A percentile compares a stretch with the other conserved stretches of the same genome.
These are phyloP conservation scores for Santalum album DNA, from an alignment of 164 flowering plant genomes.

Conservation along the genomic window DNA sequence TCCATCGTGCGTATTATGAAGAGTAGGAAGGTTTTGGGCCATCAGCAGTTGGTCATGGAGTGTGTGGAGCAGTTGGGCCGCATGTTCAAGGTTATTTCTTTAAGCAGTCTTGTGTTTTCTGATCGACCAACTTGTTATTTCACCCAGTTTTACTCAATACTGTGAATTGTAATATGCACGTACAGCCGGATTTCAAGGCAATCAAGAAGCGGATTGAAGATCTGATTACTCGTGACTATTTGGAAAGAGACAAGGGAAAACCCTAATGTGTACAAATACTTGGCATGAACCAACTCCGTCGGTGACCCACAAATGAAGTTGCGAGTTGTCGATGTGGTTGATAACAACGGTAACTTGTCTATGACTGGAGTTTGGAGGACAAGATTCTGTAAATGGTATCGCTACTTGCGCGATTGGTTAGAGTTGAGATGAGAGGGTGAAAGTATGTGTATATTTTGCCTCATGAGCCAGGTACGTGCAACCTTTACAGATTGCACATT, in stretches of 20 bases:
- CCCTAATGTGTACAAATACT: constrained; percentile 23
- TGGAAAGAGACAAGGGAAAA: constrained; percentile 31
- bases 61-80: constrained; percentile 25
- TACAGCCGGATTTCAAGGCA: constrained; percentile 30
- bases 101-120: no score
- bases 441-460: no score
- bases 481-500: no score
- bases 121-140: no score
- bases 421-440: no score
- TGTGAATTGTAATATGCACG: background rate
- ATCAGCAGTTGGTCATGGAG: constrained; percentile 32
- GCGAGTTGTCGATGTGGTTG: background rate
- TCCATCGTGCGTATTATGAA: constrained; percentile 25
- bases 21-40: constrained; percentile 29
- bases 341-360: background rate
- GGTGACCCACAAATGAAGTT: no score
- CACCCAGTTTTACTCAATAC: background rate
- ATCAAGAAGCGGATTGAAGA: constrained; percentile 35
- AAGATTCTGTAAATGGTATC: background rate
- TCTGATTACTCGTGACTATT: constrained; percentile 23
- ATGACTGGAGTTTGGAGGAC: background rate
- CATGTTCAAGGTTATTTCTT: constrained; percentile 44
- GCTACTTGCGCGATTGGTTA: background rate
- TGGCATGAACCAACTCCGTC: constrained; percentile 12
- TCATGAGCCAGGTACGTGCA: no score